A percentile compares a stretch with the other conserved stretches of the same genome.
These are phyloP conservation scores for Trametes hirsuta DNA, from an alignment of 1,284 basidiomycete species.

Conservation along the genomic window DNA sequence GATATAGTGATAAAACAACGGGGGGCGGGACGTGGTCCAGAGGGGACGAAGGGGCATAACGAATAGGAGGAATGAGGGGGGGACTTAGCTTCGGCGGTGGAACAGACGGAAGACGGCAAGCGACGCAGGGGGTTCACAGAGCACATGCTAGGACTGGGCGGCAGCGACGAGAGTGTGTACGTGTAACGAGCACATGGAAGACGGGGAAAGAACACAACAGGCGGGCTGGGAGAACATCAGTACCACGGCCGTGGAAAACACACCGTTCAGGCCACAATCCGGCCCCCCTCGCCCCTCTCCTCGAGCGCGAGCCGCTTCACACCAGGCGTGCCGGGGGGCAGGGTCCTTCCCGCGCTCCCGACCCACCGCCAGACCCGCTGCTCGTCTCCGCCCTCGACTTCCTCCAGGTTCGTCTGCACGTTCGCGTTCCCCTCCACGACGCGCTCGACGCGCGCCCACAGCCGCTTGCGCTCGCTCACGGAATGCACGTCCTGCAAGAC, in stretches of 20 bases:
- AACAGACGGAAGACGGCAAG: not conserved
- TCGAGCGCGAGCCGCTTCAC: conserved; percentile 26
- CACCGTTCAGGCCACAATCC: conserved; percentile 30
- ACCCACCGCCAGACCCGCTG: conserved; percentile 86
- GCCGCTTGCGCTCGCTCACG: conserved; percentile 61
- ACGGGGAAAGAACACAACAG: conserved; percentile 5
- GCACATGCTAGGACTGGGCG: not conserved
- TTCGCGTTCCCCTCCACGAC: conserved; percentile 95
- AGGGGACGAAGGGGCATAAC: conserved; percentile 3
- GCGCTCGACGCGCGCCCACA: conserved; percentile 89
- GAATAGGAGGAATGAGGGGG: conserved; percentile 1
- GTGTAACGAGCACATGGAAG: not conserved
- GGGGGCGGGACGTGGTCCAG: conserved; percentile 7
- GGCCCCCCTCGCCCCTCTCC: conserved; percentile 26
- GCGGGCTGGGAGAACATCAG: not conserved
- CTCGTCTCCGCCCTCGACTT: conserved; percentile 88
- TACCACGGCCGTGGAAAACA: not conserved
- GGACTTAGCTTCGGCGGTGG: not conserved
- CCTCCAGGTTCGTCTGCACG: conserved; percentile 86
- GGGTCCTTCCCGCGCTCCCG: conserved; percentile 48
- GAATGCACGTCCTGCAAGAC: conserved; percentile 85
- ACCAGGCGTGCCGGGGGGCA: conserved; percentile 24
- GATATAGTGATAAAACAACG: conserved; percentile 23
- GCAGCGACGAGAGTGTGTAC: conserved; percentile 2
- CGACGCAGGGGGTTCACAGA: not conserved